Conservation (phyloP, 345 rosid genomes). For the Moricandia moricandioides region DNA sequence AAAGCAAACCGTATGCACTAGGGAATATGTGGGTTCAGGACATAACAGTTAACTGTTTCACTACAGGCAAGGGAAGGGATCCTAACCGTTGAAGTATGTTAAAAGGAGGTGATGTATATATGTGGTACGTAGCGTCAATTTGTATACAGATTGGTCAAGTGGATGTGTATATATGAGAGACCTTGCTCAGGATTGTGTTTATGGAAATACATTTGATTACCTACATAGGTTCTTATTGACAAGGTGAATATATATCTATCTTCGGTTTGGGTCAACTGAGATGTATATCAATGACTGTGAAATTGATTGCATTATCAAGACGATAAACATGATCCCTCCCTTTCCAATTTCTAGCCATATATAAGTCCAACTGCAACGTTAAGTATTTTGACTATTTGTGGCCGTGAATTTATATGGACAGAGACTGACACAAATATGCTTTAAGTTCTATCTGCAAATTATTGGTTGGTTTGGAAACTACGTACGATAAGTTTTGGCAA, state of each 20-base stretch:
- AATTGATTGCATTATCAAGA: neutral
- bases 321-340: neutral
- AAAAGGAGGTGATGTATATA: neutral
- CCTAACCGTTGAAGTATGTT: neutral
- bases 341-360: neutral
- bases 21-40: neutral
- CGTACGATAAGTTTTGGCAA: conserved; percentile 1
- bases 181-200: neutral
- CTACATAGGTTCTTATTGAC: neutral
- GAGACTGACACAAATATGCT: neutral
- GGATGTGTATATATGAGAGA: neutral
- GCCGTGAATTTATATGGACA: conserved; percentile 2
- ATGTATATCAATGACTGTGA: neutral
- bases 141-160: neutral
- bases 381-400: neutral
- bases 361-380: neutral
- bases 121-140: neutral
- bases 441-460: neutral
- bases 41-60: conserved; percentile 3
- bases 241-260: neutral
- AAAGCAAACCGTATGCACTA: neutral
- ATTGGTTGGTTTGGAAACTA: conserved; percentile 7
- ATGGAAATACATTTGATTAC: neutral
- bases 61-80: neutral
- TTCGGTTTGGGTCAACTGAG: neutral